A percentile compares a stretch with the other conserved stretches of the same genome.
These are phyloP conservation scores for Chlamydomonas schloesseri DNA, from an alignment of 139 green algal genomes.

Conservation along the genomic window DNA sequence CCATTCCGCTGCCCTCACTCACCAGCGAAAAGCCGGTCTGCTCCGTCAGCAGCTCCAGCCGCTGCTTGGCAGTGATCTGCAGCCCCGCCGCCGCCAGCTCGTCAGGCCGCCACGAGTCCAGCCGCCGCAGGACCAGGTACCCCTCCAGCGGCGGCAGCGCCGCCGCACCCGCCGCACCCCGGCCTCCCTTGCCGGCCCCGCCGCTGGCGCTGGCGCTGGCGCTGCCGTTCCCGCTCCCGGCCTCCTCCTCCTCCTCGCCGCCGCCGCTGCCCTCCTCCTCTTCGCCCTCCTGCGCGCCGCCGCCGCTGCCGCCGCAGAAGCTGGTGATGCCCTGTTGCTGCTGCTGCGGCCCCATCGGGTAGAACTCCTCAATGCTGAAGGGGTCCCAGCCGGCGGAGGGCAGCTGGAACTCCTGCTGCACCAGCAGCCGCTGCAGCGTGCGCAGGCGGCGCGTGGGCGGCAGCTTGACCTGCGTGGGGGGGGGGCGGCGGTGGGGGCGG, in stretches of 20 bases:
- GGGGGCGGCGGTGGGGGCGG: too few relatives aligned
- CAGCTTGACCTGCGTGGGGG: background rate
- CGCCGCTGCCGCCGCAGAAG: background rate
- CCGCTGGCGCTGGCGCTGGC: background rate
- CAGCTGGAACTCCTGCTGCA: conserved; percentile 15
- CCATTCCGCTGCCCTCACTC: too few relatives aligned
- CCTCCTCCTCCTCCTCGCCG: background rate
- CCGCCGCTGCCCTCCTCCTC: background rate
- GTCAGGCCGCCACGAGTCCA: background rate
- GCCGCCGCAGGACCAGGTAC: background rate
- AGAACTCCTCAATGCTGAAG: background rate
- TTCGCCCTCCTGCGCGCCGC: background rate
- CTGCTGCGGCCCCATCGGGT: background rate
- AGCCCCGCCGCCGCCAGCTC: background rate
- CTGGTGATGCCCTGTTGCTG: background rate
- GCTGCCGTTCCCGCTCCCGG: background rate
- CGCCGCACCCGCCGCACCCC: background rate
- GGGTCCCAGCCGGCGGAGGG: conserved; percentile 2
- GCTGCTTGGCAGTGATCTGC: conserved; percentile 17
- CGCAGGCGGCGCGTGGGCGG: background rate
- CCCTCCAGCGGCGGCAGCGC: background rate
- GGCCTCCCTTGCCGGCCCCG: background rate
- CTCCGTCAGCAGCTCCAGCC: conserved; percentile 18
- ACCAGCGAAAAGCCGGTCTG: conserved; percentile 31
- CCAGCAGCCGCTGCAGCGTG: conserved; percentile 1